Evolutionary conservation across 164 flowering plant genomes (phyloP).

Genomic region (Magnolia officinalis): DNA sequence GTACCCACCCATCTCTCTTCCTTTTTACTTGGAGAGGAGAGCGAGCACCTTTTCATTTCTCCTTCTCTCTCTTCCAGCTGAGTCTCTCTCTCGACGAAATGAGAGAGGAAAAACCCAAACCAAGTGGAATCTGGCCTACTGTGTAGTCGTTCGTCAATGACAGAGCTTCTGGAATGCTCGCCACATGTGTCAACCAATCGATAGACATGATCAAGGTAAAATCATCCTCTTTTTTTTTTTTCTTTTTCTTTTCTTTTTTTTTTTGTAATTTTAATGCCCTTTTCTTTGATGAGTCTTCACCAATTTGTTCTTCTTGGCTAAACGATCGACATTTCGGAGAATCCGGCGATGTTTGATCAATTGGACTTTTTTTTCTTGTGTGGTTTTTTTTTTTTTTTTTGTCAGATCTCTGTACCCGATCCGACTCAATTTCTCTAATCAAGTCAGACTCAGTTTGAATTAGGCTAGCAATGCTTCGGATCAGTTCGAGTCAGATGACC

Average conservation of each 20-base stretch:
- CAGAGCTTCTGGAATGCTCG: conserved; percentile 58
- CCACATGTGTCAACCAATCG: conserved; percentile 64
- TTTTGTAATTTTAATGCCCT: too few species aligned
- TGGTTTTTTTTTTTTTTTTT: too few species aligned
- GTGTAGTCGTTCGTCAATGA: conserved; percentile 55
- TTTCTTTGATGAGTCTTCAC: not conserved
- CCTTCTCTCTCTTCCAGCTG: conserved; percentile 52
- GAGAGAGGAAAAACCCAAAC: conserved; percentile 34
- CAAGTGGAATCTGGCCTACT: conserved; percentile 38
- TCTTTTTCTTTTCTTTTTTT: not conserved
- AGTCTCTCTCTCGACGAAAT: conserved; percentile 12
- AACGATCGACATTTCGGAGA: not conserved
- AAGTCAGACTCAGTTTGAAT: too few species aligned
- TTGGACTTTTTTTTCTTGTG: too few species aligned
- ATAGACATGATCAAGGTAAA: conserved; percentile 55
- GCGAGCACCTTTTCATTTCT: not conserved
- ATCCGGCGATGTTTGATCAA: not conserved
- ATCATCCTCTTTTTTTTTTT: not conserved
- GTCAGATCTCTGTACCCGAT: too few species aligned
- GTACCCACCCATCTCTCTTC: too few species aligned
- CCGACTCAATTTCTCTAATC: too few species aligned
- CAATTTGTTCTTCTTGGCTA: not conserved
- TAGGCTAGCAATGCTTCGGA: too few species aligned
- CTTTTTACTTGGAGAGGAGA: not conserved
- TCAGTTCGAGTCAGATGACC: too few species aligned